phyloP scores from a whole-genome alignment of 2,329 filamentous ascomycete genomes.

The Blumeria graminis region DNA sequence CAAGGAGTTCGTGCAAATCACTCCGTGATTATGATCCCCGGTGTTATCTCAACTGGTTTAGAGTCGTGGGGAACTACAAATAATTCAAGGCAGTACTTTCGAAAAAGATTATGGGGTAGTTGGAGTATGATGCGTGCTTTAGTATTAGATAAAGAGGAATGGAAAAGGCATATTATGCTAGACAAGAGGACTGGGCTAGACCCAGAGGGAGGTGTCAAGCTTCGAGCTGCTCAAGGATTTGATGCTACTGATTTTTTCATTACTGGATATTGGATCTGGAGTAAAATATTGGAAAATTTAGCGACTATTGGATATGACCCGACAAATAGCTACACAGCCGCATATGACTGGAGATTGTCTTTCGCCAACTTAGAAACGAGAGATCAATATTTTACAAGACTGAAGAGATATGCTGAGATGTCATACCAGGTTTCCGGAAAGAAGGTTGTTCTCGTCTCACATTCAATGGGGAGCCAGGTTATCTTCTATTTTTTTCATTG shows the following conservation, averaged over 20 bases:
- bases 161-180: slow-evolving; percentile 95
- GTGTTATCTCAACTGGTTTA: slow-evolving; percentile 88
- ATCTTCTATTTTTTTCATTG: slow-evolving; percentile 57
- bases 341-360: slow-evolving; percentile 79
- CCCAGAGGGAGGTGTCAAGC: slow-evolving; percentile 57
- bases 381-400: slow-evolving; percentile 78
- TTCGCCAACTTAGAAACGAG: slow-evolving; percentile 74
- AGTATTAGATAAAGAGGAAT: slow-evolving; percentile 74
- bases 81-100: slow-evolving; percentile 68
- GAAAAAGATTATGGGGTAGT: slow-evolving; percentile 85
- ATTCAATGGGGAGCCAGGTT: slow-evolving; percentile 96
- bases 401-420: slow-evolving; percentile 79
- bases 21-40: slow-evolving; percentile 89
- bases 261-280: slow-evolving; percentile 82
- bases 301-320: slow-evolving; percentile 93
- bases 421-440: slow-evolving; percentile 46
- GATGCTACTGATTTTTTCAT: slow-evolving; percentile 94
- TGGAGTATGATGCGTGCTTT: slow-evolving; percentile 98
- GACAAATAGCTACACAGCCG: slow-evolving; percentile 42
- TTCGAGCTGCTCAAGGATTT: slow-evolving; percentile 85
- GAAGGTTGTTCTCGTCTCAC: slow-evolving; percentile 70
- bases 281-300: slow-evolving; percentile 91
- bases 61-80: slow-evolving; percentile 92
- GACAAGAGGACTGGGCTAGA: slow-evolving; percentile 81
- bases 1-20: slow-evolving; percentile 67